Evolutionary conservation across 352 stramenopile genomes (phyloP).

Genomic region (Pythium periplocum): DNA sequence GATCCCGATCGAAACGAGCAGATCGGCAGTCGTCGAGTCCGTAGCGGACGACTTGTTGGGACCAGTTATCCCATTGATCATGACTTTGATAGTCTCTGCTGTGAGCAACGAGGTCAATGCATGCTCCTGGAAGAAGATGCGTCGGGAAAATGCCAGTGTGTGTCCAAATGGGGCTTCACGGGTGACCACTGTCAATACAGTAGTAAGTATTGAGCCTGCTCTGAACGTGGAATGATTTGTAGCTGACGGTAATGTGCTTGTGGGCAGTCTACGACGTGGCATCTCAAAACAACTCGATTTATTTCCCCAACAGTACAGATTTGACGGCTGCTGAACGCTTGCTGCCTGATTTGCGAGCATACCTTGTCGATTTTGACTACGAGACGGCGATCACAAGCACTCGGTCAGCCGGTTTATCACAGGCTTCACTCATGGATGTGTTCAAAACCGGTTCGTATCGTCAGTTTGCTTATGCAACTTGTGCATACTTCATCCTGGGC

Average conservation of each 20-base stretch:
- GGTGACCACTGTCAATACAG: constrained; percentile 62
- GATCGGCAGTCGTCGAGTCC: constrained; percentile 44
- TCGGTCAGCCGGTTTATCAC: background rate
- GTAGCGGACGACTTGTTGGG: constrained; percentile 52
- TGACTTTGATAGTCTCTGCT: constrained; percentile 63
- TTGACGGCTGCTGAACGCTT: constrained; percentile 24
- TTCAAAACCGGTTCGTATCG: constrained; percentile 31
- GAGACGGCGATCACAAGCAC: constrained; percentile 1
- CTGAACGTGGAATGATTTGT: no score
- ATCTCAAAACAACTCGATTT: constrained; percentile 27
- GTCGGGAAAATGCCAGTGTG: constrained; percentile 52
- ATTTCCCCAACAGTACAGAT: constrained; percentile 35
- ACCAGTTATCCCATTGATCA: constrained; percentile 70
- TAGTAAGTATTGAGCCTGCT: constrained; percentile 23
- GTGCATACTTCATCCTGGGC: constrained; percentile 22
- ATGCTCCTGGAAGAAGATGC: constrained; percentile 46
- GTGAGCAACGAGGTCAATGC: constrained; percentile 52
- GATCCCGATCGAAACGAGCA: constrained; percentile 54
- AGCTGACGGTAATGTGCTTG: no score
- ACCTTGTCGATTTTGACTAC: constrained; percentile 41
- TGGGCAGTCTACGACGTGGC: constrained; percentile 49
- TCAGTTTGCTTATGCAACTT: constrained; percentile 39
- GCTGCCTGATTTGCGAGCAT: constrained; percentile 43
- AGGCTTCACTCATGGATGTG: constrained; percentile 14
- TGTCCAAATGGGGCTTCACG: constrained; percentile 59